phyloP scores from a whole-genome alignment of 2,329 filamentous ascomycete genomes.

The Lasiodiplodia citricola region DNA sequence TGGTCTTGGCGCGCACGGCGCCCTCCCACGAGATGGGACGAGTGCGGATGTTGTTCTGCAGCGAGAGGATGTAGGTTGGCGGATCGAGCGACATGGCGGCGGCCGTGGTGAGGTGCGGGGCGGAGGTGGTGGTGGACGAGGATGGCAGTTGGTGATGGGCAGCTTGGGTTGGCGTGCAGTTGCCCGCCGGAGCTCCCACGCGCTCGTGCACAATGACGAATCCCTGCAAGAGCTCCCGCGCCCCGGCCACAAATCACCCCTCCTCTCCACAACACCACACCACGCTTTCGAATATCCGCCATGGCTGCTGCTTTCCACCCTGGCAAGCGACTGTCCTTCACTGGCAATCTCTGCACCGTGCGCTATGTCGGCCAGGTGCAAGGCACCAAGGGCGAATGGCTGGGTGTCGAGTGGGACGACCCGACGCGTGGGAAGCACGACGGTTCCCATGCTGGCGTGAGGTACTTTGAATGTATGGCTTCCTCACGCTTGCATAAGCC shows the following conservation, averaged over 20 bases:
- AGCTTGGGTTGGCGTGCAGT: slow-evolving; percentile 21
- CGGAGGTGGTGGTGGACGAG: neutral
- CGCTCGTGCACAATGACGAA: slow-evolving; percentile 25
- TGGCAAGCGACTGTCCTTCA: slow-evolving; percentile 81
- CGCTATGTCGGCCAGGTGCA: slow-evolving; percentile 79
- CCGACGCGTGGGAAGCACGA: slow-evolving; percentile 85
- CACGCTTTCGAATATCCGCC: neutral
- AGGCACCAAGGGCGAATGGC: slow-evolving; percentile 79
- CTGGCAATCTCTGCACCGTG: slow-evolving; percentile 79
- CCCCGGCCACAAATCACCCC: neutral
- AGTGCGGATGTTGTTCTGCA: slow-evolving; percentile 96
- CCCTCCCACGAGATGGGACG: slow-evolving; percentile 98
- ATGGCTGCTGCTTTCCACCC: slow-evolving; percentile 48
- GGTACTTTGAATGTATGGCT: slow-evolving; percentile 77
- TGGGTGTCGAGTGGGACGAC: slow-evolving; percentile 98
- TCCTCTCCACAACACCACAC: neutral
- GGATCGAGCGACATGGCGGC: slow-evolving; percentile 84
- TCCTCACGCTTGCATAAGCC: neutral
- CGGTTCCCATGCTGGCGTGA: slow-evolving; percentile 76
- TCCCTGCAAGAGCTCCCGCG: slow-evolving; percentile 25
- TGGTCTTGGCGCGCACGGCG: slow-evolving; percentile 87
- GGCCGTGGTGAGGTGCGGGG: slow-evolving; percentile 21
- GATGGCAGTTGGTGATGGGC: slow-evolving; percentile 22
- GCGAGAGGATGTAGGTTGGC: slow-evolving; percentile 82
- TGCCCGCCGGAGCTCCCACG: slow-evolving; percentile 21